phyloP scores from a whole-genome alignment of 2,329 filamentous ascomycete species.

The Monilinia polystroma region DNA sequence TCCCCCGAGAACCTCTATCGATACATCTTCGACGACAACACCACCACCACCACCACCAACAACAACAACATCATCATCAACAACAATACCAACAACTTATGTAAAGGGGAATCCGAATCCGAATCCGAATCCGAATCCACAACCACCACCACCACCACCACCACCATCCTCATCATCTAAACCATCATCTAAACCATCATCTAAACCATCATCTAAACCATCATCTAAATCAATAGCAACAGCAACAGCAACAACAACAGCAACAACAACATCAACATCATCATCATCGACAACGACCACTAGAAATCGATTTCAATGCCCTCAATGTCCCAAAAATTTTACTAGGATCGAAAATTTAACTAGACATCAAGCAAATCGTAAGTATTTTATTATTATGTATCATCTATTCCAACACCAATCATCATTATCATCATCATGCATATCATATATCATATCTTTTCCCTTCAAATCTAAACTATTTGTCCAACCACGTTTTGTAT shows the following conservation, averaged over 20 bases:
- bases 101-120: background rate
- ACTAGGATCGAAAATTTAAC: slow-evolving; percentile 39
- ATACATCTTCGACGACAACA: too few species aligned
- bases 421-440: too few species aligned
- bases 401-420: too few species aligned
- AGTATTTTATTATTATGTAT: slow-evolving; percentile 23
- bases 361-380: slow-evolving; percentile 39
- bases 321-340: slow-evolving; percentile 38
- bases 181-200: background rate
- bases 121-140: background rate
- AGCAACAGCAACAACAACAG: slow-evolving; percentile 1
- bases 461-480: too few species aligned
- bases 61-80: background rate
- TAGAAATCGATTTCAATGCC: slow-evolving; percentile 34
- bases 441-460: too few species aligned
- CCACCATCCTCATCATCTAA: background rate
- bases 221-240: slow-evolving; percentile 1
- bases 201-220: background rate
- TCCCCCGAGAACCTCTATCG: slow-evolving; percentile 4
- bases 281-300: background rate
- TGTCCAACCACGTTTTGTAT: background rate
- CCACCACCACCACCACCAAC: too few species aligned
- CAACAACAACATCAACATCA: too few species aligned
- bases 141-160: background rate
- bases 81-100: background rate